A percentile compares a stretch with the other conserved stretches of the same genome.
Evolutionary conservation across 208 protist genomes (phyloP).

Genomic region (Lotmaria passim): DNA sequence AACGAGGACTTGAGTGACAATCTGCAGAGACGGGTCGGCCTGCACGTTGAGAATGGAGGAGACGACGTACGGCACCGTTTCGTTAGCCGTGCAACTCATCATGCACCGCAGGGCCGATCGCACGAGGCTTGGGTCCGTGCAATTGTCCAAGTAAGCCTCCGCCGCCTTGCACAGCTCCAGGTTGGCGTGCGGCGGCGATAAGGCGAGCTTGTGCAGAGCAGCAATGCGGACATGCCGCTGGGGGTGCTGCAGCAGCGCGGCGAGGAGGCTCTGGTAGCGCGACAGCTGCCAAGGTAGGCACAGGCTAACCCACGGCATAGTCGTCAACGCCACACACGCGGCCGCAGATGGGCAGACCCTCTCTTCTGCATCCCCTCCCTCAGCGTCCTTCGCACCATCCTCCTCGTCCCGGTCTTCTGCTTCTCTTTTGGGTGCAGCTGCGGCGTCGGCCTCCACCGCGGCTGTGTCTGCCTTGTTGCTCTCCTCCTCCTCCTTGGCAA

Average conservation of each 20-base stretch:
- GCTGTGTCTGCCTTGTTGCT: too few relatives aligned
- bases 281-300: constrained; percentile 21
- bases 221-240: constrained; percentile 9
- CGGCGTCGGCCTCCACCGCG: neutral
- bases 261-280: constrained; percentile 25
- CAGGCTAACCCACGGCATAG: constrained; percentile 10
- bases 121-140: neutral
- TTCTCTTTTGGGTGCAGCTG: neutral
- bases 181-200: constrained; percentile 18
- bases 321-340: constrained; percentile 28
- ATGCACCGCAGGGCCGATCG: constrained; percentile 22
- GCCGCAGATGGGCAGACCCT: constrained; percentile 5
- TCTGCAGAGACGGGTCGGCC: constrained; percentile 11
- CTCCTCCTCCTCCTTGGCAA: neutral
- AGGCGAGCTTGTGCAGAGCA: constrained; percentile 18
- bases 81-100: constrained; percentile 19
- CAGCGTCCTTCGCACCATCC: neutral
- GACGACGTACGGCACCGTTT: constrained; percentile 10
- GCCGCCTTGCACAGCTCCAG: constrained; percentile 20
- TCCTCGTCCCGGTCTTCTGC: neutral
- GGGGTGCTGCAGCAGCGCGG: constrained; percentile 18
- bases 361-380: neutral
- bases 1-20: neutral
- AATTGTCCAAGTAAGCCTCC: constrained; percentile 7
- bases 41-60: constrained; percentile 9